These are phyloP conservation scores for Microstroma glucosiphilum DNA, from an alignment of 1,284 basidiomycete genomes.

Conservation along the genomic window DNA sequence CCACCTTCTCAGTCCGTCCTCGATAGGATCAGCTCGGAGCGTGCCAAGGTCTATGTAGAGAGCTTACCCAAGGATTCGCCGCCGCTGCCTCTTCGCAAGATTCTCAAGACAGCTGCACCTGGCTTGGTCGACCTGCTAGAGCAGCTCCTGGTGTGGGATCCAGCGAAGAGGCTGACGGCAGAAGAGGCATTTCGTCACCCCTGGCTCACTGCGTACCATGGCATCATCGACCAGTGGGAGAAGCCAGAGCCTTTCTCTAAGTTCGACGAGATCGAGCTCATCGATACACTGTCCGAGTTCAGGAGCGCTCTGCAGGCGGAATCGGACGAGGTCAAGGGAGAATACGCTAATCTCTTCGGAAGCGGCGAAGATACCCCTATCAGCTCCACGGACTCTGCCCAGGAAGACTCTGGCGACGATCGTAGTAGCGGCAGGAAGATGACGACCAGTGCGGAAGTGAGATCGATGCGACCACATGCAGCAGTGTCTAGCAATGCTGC, in stretches of 20 bases:
- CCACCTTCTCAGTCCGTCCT: conserved; percentile 33
- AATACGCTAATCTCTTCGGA: conserved; percentile 24
- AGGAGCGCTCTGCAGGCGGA: conserved; percentile 39
- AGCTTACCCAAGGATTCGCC: conserved; percentile 33
- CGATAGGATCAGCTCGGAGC: conserved; percentile 41
- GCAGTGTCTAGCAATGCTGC: no score
- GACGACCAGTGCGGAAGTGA: no score
- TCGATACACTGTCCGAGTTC: conserved; percentile 40
- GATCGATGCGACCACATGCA: no score
- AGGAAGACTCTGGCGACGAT: not conserved
- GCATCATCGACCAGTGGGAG: conserved; percentile 34
- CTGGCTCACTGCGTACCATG: conserved; percentile 46
- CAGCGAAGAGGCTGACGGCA: conserved; percentile 41
- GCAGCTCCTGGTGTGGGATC: conserved; percentile 45
- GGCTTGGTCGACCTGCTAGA: conserved; percentile 41
- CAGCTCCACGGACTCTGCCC: not conserved
- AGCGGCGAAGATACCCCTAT: not conserved
- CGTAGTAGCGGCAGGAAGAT: not conserved
- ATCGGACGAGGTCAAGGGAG: conserved; percentile 36
- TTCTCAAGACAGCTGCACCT: conserved; percentile 36
- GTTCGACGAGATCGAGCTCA: conserved; percentile 45
- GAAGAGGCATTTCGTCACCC: conserved; percentile 44
- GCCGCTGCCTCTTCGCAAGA: conserved; percentile 25
- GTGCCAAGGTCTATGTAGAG: conserved; percentile 41
- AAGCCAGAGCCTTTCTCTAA: conserved; percentile 34